Evolutionary conservation across 306 rosid species (phyloP), one percentile per base, ranked within the genome.

Genomic region (Inga laurina): DNA sequence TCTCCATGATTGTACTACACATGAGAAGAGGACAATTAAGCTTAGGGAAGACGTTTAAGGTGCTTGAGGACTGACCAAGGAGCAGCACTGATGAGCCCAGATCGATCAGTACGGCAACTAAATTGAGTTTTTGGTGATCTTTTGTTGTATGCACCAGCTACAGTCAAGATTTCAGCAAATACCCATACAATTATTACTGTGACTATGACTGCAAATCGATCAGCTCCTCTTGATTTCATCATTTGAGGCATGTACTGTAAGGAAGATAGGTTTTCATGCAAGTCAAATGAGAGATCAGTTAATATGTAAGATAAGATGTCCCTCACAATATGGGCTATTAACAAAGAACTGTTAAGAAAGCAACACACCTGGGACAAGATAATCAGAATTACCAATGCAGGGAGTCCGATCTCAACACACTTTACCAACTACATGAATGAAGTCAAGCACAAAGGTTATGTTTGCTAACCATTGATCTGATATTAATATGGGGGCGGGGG

Each of bases 371-470:
- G 97, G 64, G 98, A 92, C 39, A 96, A 69, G 57, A 96, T 24
- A 62, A 96, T 65, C 85, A 93, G 74, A 54, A 92, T 88, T 72
- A 91, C 73, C 90, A 93, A 85, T 70, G 97, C 90, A 49, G 97
- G 98, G 34, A 96, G 95, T 83, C 99, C 99, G 78, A 96, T 72
- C 87, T 96, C 99, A 90, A 96, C 85, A 84, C 99, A 96, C 49
- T 84, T 84, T 61, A 94, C 97, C 86, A 96, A 78, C 99, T 93
- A 69, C 84, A 89, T 61, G 67, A 87, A 84, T 82, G 76, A 88
- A 81, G 76, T 27, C 68, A 72, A 76, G 80, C 44, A 39, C 70
- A 79, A 37, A 39, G 79, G 19, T 59, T 24, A 59, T 22, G 79
- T 10, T 66, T 79, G 74, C 81, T 82, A 79, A 76, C 79, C 41